phyloP scores from a whole-genome alignment of 2,329 filamentous ascomycete genomes.

The Penicillium rolfsii region DNA sequence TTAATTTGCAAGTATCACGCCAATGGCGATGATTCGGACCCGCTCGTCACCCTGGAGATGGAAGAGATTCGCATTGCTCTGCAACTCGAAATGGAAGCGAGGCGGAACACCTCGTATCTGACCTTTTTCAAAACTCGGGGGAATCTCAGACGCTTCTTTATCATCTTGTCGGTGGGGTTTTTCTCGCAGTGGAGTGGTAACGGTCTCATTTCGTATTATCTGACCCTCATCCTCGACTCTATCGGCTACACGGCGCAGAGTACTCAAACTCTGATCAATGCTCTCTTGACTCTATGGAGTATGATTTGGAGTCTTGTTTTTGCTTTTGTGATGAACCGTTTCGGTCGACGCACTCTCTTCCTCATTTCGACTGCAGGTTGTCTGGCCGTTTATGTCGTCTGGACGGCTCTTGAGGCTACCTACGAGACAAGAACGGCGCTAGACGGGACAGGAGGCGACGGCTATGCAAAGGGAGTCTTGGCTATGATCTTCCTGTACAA shows the following conservation, averaged over 20 bases:
- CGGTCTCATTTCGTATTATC: slow-evolving; percentile 57
- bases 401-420: slow-evolving; percentile 10
- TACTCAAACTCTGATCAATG: slow-evolving; percentile 57
- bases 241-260: slow-evolving; percentile 54
- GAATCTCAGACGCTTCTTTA: background rate
- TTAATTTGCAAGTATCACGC: slow-evolving; percentile 67
- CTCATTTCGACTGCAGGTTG: slow-evolving; percentile 37
- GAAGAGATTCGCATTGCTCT: slow-evolving; percentile 40
- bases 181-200: slow-evolving; percentile 35
- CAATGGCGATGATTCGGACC: slow-evolving; percentile 61
- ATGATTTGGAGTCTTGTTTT: slow-evolving; percentile 59
- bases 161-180: slow-evolving; percentile 8
- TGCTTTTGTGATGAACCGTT: slow-evolving; percentile 57
- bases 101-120: slow-evolving; percentile 9
- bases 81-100: slow-evolving; percentile 30
- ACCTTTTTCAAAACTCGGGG: slow-evolving; percentile 4
- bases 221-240: slow-evolving; percentile 56
- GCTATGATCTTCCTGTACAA: slow-evolving; percentile 51
- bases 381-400: slow-evolving; percentile 14
- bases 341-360: slow-evolving; percentile 46
- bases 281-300: slow-evolving; percentile 60
- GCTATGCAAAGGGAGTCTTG: slow-evolving; percentile 51
- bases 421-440: slow-evolving; percentile 11
- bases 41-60: slow-evolving; percentile 50
- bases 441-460: slow-evolving; percentile 7